Evolutionary conservation across 306 rosid genomes (phyloP).

Genomic region (Dalbergia oliveri): DNA sequence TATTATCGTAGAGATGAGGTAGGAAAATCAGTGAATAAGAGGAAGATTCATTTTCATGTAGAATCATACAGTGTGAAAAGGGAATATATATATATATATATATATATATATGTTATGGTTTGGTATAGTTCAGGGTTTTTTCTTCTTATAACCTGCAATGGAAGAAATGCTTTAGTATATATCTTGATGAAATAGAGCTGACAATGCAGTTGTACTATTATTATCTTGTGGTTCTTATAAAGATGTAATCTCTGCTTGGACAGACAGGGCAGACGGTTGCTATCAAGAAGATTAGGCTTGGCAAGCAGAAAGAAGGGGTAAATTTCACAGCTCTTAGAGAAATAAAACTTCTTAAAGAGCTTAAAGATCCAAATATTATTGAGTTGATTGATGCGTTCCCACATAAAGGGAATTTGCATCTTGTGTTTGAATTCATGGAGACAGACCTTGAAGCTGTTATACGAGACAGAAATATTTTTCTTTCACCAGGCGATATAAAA

Average conservation of each 20-base stretch:
- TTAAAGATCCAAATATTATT: constrained; percentile 82
- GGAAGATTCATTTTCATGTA: not conserved
- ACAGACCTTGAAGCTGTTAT: constrained; percentile 98
- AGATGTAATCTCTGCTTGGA: constrained; percentile 48
- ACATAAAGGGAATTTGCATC: constrained; percentile 94
- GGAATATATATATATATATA: too few species aligned
- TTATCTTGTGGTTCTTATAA: constrained; percentile 33
- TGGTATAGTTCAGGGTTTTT: not conserved
- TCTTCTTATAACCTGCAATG: constrained; percentile 35
- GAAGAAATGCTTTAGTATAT: not conserved
- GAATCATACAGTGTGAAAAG: constrained; percentile 22
- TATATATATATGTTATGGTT: not conserved
- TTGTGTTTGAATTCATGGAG: constrained; percentile 97
- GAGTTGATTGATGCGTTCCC: constrained; percentile 93
- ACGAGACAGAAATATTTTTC: constrained; percentile 88
- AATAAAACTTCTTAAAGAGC: constrained; percentile 89
- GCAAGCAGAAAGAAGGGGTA: constrained; percentile 94
- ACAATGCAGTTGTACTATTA: not conserved
- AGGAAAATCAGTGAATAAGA: constrained; percentile 17
- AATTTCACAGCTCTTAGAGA: constrained; percentile 95
- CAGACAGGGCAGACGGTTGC: constrained; percentile 97
- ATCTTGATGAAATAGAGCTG: constrained; percentile 28
- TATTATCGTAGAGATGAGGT: not conserved
- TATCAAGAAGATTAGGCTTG: constrained; percentile 93
- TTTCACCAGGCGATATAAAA: constrained; percentile 90